Conservation (phyloP, 257 asterid species). For the Ajuga chamaepitys region DNA sequence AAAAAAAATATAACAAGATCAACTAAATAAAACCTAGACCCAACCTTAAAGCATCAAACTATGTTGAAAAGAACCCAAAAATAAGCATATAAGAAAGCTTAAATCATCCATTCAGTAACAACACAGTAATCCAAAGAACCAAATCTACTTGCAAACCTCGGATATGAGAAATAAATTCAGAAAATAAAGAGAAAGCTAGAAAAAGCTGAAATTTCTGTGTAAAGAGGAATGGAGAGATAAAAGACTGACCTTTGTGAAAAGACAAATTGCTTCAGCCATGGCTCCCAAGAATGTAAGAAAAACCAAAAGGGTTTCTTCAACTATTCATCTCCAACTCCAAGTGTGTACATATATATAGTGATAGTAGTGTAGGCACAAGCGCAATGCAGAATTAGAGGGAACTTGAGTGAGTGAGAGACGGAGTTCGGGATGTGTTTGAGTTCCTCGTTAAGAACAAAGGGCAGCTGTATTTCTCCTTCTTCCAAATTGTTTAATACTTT, state of each 20-base stretch:
- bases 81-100: background rate
- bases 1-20: constrained; percentile 1
- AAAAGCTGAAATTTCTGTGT: background rate
- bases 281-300: constrained; percentile 15
- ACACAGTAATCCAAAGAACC: constrained; percentile 2
- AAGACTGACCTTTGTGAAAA: constrained; percentile 66
- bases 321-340: constrained; percentile 9
- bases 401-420: background rate
- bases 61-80: background rate
- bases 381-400: constrained; percentile 8
- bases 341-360: background rate
- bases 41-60: background rate
- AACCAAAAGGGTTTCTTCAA: constrained; percentile 19
- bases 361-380: too few species aligned
- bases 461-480: constrained; percentile 31
- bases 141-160: background rate
- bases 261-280: constrained; percentile 77
- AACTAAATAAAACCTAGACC: constrained; percentile 1
- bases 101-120: constrained; percentile 3
- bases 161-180: background rate
- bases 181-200: background rate
- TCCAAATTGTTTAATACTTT: background rate
- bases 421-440: constrained; percentile 7
- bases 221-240: background rate
- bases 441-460: constrained; percentile 43